A percentile compares a stretch with the other conserved stretches of the same genome.
Conservation (phyloP, 495 filamentous ascomycete genomes). For the Copromyces sp. region DNA sequence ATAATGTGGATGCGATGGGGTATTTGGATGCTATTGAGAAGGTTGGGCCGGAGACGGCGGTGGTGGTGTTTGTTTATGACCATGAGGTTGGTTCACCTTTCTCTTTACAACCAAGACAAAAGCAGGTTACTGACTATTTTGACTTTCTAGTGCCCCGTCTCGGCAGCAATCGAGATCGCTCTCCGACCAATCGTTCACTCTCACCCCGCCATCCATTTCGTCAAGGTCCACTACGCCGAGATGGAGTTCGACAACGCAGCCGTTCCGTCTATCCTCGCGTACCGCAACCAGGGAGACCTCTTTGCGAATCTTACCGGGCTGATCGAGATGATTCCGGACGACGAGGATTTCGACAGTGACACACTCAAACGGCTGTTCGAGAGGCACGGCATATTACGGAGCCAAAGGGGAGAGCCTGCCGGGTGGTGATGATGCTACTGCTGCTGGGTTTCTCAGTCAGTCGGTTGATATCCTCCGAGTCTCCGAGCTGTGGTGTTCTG, state of each 20-base stretch:
- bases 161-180: constrained; percentile 64
- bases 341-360: constrained; percentile 42
- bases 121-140: neutral
- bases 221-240: constrained; percentile 84
- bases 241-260: constrained; percentile 90
- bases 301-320: constrained; percentile 84
- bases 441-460: neutral
- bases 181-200: constrained; percentile 58
- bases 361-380: constrained; percentile 37
- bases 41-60: constrained; percentile 65
- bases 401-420: neutral
- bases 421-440: neutral
- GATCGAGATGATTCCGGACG: constrained; percentile 70
- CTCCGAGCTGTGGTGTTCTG: neutral
- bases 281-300: constrained; percentile 74
- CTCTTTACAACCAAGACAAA: constrained; percentile 10
- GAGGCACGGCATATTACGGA: constrained; percentile 36
- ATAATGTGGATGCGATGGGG: constrained; percentile 77
- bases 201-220: constrained; percentile 65
- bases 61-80: constrained; percentile 94
- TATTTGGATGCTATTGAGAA: constrained; percentile 95
- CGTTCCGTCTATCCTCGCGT: constrained; percentile 81
- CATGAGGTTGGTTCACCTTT: constrained; percentile 54
- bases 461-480: neutral
- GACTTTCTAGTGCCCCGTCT: constrained; percentile 55